phyloP scores from a whole-genome alignment of 2,329 filamentous ascomycete species.

The Exserohilum turcica region DNA sequence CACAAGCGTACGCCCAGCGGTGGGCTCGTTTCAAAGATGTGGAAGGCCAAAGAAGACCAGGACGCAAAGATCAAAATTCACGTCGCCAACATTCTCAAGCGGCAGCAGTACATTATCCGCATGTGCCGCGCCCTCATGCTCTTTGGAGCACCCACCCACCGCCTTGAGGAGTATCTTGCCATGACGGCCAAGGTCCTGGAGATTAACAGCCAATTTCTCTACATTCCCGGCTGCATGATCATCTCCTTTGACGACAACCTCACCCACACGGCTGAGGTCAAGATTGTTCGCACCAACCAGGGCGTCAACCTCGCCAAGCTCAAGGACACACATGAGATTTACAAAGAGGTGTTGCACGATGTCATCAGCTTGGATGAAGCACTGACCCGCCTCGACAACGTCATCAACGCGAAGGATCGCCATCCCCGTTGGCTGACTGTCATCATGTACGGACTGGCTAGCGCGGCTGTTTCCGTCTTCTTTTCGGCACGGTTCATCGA shows the following conservation, averaged over 20 bases:
- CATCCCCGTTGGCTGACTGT: slow-evolving; percentile 58
- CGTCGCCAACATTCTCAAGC: slow-evolving; percentile 71
- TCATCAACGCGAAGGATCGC: slow-evolving; percentile 62
- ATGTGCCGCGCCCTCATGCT: slow-evolving; percentile 85
- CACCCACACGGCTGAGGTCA: slow-evolving; percentile 75
- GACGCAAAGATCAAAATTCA: slow-evolving; percentile 64
- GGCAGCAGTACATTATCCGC: slow-evolving; percentile 83
- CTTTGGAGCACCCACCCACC: slow-evolving; percentile 88
- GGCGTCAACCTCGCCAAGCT: slow-evolving; percentile 75
- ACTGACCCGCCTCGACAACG: slow-evolving; percentile 64
- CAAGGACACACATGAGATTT: slow-evolving; percentile 74
- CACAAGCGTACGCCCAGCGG: slow-evolving; percentile 33
- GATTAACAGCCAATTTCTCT: slow-evolving; percentile 86
- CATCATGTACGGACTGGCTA: slow-evolving; percentile 74
- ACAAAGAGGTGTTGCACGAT: slow-evolving; percentile 80
- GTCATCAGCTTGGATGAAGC: slow-evolving; percentile 72
- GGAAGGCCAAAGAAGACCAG: slow-evolving; percentile 49
- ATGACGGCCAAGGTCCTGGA: slow-evolving; percentile 84
- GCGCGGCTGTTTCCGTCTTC: slow-evolving; percentile 75
- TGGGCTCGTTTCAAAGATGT: slow-evolving; percentile 33
- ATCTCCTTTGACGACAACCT: slow-evolving; percentile 76
- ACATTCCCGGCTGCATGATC: slow-evolving; percentile 90
- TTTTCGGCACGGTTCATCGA: slow-evolving; percentile 78
- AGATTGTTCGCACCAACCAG: slow-evolving; percentile 71
- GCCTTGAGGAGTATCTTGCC: slow-evolving; percentile 86